Base-by-base conservation (phyloP, 805 yeast genomes). In the Pichia kluyveri region DNA sequence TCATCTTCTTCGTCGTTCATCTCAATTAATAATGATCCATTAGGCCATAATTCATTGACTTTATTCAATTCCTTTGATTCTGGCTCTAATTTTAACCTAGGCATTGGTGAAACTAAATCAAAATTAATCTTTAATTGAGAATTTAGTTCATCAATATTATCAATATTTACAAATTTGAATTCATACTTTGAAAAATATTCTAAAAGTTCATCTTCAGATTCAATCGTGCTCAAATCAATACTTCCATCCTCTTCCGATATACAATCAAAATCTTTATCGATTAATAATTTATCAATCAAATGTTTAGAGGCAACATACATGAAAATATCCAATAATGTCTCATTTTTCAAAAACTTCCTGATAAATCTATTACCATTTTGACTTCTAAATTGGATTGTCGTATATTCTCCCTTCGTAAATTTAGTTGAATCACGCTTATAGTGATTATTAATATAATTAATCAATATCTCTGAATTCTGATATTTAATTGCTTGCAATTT, bases 281-380 rank as follows among this genome's bases (percentile, higher is more conserved):
- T 30, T 8, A 49, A 27, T n/a, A 50, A 31, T 6, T 42, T 51
- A 3, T 51, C 43, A 18, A 60, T 15, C 36, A 56, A 56, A 9
- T 73, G 45, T 44, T 68, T 65, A 11, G 75, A 55, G 48, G 75
- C 79, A 38, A 79, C 72, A 54, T 67, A 76, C 43, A 74, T 56
- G 56, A 79, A 79, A 2, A 82, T 56, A 41, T 79, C 80, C 39
- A 58, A 60, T 26, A 76, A 52, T 0, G 75, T 56, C n/a, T 71
- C 65, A 2, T 60, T 50, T 32, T 67, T 63, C 40, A 56, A 53
- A 46, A 82, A 71, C 37, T 67, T 70, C 34, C 74, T 72, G 2
- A 79, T 67, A 8, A 72, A 58, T 47, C 80, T 61, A 43, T 68
- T 67, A 2, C 86, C 86, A 36, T 69, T 59, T 9, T 83, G 79